Percentiles rank a stretch among this genome's conserved stretches.
These are phyloP conservation scores for Solanum stenotomum DNA, from an alignment of 257 asterid genomes.

Conservation along the genomic window DNA sequence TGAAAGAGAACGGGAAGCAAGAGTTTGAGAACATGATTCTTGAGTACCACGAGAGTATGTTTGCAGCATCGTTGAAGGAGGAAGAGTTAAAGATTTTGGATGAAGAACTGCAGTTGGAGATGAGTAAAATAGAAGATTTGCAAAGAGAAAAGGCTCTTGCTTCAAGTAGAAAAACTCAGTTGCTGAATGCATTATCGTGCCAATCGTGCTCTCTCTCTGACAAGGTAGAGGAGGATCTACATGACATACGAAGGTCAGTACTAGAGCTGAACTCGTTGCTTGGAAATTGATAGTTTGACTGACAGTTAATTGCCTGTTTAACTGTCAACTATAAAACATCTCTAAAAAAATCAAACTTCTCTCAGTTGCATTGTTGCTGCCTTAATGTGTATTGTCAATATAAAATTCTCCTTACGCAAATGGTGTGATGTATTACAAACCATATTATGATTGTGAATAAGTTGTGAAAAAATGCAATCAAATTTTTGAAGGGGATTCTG, in stretches of 20 bases:
- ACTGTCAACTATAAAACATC: conserved; percentile 2
- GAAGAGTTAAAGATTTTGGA: conserved; percentile 51
- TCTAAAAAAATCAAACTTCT: neutral
- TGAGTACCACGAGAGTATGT: conserved; percentile 49
- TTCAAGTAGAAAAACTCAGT: conserved; percentile 21
- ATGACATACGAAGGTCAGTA: conserved; percentile 30
- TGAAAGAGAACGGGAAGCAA: conserved; percentile 33
- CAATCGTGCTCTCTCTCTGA: conserved; percentile 41
- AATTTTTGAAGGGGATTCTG: neutral
- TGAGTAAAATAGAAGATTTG: conserved; percentile 26
- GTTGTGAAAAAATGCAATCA: neutral
- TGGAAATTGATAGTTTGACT: neutral
- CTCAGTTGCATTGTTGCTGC: neutral
- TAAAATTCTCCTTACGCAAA: neutral
- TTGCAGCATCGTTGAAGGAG: conserved; percentile 51
- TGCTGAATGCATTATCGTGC: conserved; percentile 35
- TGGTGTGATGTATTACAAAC: neutral
- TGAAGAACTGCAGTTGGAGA: conserved; percentile 36
- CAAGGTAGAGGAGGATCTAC: conserved; percentile 59
- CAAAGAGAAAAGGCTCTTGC: conserved; percentile 31
- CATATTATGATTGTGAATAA: conserved; percentile 2
- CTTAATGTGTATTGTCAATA: neutral
- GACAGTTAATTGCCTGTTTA: conserved; percentile 6
- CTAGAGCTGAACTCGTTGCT: conserved; percentile 38
- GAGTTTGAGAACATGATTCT: conserved; percentile 47